phyloP scores from a whole-genome alignment of 2,329 filamentous ascomycete genomes.

The Bipolaris victoriae region DNA sequence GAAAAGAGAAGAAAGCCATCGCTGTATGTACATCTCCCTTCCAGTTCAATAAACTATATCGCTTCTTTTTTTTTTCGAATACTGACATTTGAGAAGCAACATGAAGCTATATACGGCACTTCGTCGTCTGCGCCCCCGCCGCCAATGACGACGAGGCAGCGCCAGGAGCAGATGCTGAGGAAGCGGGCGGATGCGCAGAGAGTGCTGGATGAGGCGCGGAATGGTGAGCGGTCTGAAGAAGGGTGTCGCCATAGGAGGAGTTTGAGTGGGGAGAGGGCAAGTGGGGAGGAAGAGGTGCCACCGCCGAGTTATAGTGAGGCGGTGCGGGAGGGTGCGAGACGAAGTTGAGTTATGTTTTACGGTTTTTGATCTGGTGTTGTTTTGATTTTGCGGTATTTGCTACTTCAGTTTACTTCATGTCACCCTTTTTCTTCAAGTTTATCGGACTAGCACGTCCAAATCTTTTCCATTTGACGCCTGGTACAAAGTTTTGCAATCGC shows the following conservation, averaged over 20 bases:
- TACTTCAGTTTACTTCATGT: neutral
- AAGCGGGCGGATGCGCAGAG: conserved; percentile 21
- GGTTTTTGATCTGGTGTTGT: neutral
- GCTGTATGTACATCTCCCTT: conserved; percentile 11
- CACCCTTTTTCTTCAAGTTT: neutral
- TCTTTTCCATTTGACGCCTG: no score
- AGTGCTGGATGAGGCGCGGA: conserved; percentile 12
- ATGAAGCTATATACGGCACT: conserved; percentile 20
- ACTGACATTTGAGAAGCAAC: conserved; percentile 19
- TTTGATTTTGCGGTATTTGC: neutral
- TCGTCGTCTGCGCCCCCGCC: conserved; percentile 15
- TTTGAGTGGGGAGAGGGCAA: conserved; percentile 18
- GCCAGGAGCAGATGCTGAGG: conserved; percentile 4
- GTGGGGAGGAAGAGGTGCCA: conserved; percentile 18
- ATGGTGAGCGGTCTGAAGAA: conserved; percentile 2
- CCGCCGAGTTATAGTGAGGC: conserved; percentile 24
- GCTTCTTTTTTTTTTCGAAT: neutral
- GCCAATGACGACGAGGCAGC: conserved; percentile 11
- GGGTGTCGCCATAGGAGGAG: conserved; percentile 4
- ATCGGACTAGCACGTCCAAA: no score
- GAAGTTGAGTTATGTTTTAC: neutral
- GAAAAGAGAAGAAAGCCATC: conserved; percentile 32
- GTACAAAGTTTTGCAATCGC: no score
- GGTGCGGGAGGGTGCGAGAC: conserved; percentile 5
- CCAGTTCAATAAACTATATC: no score